Percentiles rank a stretch among this genome's conserved stretches.
Conservation (phyloP, 2,329 filamentous ascomycete species). For the Hirsutella minnesotensis region DNA sequence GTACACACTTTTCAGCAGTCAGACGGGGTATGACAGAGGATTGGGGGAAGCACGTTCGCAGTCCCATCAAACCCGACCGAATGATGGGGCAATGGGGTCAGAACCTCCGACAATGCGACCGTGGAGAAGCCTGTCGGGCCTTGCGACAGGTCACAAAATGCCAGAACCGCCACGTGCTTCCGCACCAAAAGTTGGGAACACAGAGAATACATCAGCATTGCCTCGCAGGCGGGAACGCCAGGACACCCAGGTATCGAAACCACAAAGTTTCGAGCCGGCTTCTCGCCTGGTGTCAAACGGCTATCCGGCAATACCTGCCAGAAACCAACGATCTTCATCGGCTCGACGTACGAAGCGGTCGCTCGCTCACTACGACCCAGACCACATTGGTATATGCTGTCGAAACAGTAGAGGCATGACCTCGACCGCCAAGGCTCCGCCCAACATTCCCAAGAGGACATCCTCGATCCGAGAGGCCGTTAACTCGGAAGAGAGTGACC, state of each 20-base stretch:
- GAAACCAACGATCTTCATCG: neutral
- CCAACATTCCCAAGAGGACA: slow-evolving; percentile 22
- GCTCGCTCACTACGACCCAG: slow-evolving; percentile 6
- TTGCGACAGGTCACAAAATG: neutral
- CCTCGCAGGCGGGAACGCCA: slow-evolving; percentile 1
- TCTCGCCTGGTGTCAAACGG: neutral
- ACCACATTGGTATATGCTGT: slow-evolving; percentile 15
- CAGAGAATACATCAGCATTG: slow-evolving; percentile 1
- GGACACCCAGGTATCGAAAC: neutral
- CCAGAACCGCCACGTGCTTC: neutral
- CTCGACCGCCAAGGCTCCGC: slow-evolving; percentile 13
- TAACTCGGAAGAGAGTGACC: slow-evolving; percentile 12
- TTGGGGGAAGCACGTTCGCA: too few relatives aligned
- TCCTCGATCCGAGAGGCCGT: slow-evolving; percentile 19
- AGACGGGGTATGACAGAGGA: too few relatives aligned
- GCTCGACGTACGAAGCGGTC: neutral
- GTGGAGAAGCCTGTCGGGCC: too few relatives aligned
- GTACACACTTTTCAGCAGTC: too few relatives aligned
- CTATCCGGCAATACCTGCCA: neutral
- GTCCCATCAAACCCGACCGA: too few relatives aligned
- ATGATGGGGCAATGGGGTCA: too few relatives aligned
- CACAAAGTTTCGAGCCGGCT: neutral
- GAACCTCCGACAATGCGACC: too few relatives aligned
- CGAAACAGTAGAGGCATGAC: slow-evolving; percentile 14
- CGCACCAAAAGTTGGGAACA: neutral